A percentile compares a stretch with the other conserved stretches of the same genome.
These are phyloP conservation scores for Peronospora tabacina DNA, from an alignment of 352 stramenopile genomes.

Conservation along the genomic window DNA sequence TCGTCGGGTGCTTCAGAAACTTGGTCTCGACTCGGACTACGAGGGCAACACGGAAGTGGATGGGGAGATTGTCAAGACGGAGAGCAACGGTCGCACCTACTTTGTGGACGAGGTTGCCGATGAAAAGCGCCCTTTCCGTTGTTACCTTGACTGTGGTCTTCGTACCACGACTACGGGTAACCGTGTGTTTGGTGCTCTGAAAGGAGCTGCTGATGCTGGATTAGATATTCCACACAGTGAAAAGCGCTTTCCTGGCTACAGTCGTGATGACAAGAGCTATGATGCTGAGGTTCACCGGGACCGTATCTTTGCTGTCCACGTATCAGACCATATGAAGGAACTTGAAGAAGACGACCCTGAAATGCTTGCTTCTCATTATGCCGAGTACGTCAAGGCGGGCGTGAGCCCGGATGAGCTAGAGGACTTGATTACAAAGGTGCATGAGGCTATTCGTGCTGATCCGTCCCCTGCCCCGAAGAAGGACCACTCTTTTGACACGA, in stretches of 20 bases:
- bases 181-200: conserved; percentile 98
- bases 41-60: conserved; percentile 96
- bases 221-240: conserved; percentile 98
- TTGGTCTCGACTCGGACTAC: conserved; percentile 97
- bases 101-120: conserved; percentile 99
- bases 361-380: conserved; percentile 96
- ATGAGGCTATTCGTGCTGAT: conserved; percentile 97
- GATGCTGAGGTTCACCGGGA: conserved; percentile 96
- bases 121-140: conserved; percentile 96
- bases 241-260: conserved; percentile 99
- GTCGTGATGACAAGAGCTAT: conserved; percentile 97
- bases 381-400: conserved; percentile 90
- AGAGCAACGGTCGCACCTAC: conserved; percentile 95
- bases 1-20: conserved; percentile 95
- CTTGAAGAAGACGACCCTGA: conserved; percentile 98
- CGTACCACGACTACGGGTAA: conserved; percentile 95
- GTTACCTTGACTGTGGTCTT: conserved; percentile 96
- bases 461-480: conserved; percentile 90
- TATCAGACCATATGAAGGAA: conserved; percentile 99
- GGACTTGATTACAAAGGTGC: conserved; percentile 90
- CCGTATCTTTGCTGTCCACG: conserved; percentile 96
- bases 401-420: conserved; percentile 90
- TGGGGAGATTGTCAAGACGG: conserved; percentile 92
- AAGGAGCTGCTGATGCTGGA: conserved; percentile 97
- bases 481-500: conserved; percentile 87